Percentiles rank a stretch among this genome's conserved stretches.
Conservation (phyloP, 768 basidiomycete genomes). For the Pleurotus pulmonarius region DNA sequence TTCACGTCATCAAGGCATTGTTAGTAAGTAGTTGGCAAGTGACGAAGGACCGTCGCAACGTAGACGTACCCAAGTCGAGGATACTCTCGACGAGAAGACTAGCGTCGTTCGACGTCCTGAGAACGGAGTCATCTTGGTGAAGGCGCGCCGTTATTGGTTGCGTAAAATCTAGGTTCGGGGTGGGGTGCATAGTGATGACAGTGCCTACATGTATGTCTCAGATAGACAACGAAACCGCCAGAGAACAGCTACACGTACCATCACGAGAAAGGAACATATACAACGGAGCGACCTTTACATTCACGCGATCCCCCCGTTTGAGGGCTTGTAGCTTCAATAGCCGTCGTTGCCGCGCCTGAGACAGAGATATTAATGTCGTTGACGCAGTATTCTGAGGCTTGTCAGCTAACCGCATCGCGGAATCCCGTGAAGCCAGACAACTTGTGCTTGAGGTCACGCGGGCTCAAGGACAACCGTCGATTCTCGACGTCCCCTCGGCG, state of each 20-base stretch:
- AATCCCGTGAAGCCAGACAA: not conserved
- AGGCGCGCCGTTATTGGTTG: constrained; percentile 56
- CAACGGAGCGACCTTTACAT: constrained; percentile 54
- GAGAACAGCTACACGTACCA: constrained; percentile 24
- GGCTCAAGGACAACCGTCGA: not conserved
- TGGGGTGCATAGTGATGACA: constrained; percentile 54
- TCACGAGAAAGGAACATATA: constrained; percentile 64
- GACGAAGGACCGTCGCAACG: constrained; percentile 1
- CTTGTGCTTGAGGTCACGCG: not conserved
- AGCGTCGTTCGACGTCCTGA: constrained; percentile 59
- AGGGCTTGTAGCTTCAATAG: constrained; percentile 22
- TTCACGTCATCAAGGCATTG: constrained; percentile 15
- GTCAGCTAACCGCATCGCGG: not conserved
- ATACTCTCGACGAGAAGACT: constrained; percentile 59
- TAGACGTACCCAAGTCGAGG: constrained; percentile 41
- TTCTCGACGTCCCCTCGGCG: not conserved
- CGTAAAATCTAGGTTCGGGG: constrained; percentile 41
- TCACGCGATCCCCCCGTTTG: constrained; percentile 49
- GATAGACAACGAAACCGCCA: not conserved
- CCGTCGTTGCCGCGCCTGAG: constrained; percentile 19
- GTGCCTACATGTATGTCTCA: constrained; percentile 32
- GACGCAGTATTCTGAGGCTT: no score
- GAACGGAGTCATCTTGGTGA: constrained; percentile 51
- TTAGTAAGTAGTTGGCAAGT: not conserved
- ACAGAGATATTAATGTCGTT: not conserved